phyloP scores from a whole-genome alignment of 805 yeast species.

The Brettanomyces nanus region DNA sequence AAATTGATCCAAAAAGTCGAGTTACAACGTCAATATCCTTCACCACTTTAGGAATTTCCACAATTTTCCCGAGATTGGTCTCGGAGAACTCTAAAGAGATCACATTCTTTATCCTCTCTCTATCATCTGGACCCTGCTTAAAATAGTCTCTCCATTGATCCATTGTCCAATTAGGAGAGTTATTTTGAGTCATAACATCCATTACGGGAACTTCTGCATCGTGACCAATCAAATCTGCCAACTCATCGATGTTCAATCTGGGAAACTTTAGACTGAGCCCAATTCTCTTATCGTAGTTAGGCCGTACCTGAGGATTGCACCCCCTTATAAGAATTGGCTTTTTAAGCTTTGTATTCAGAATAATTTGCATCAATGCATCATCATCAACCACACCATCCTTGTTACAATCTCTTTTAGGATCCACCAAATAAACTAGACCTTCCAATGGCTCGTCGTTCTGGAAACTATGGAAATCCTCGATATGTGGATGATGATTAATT shows the following conservation, averaged over 20 bases:
- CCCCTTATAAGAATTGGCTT: slow-evolving; percentile 26
- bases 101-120: slow-evolving; percentile 71
- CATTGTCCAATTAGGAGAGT: slow-evolving; percentile 59
- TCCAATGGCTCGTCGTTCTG: slow-evolving; percentile 19
- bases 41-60: slow-evolving; percentile 62
- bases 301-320: slow-evolving; percentile 14
- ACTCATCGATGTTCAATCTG: slow-evolving; percentile 43
- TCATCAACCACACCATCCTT: slow-evolving; percentile 19
- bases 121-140: slow-evolving; percentile 29
- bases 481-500: slow-evolving; percentile 54
- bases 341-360: slow-evolving; percentile 21
- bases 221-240: slow-evolving; percentile 53
- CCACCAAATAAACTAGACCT: slow-evolving; percentile 23
- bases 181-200: slow-evolving; percentile 81
- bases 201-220: slow-evolving; percentile 68
- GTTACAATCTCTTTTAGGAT: slow-evolving; percentile 11
- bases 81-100: slow-evolving; percentile 72
- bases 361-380: slow-evolving; percentile 14
- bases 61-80: slow-evolving; percentile 36
- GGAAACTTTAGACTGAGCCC: slow-evolving; percentile 34
- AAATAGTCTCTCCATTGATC: slow-evolving; percentile 71
- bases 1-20: slow-evolving; percentile 43
- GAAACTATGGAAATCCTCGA: slow-evolving; percentile 25
- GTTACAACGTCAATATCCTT: slow-evolving; percentile 60
- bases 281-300: slow-evolving; percentile 8